Evolutionary conservation across 2,329 filamentous ascomycete genomes (phyloP).

Genomic region (Botryotinia calthae): DNA sequence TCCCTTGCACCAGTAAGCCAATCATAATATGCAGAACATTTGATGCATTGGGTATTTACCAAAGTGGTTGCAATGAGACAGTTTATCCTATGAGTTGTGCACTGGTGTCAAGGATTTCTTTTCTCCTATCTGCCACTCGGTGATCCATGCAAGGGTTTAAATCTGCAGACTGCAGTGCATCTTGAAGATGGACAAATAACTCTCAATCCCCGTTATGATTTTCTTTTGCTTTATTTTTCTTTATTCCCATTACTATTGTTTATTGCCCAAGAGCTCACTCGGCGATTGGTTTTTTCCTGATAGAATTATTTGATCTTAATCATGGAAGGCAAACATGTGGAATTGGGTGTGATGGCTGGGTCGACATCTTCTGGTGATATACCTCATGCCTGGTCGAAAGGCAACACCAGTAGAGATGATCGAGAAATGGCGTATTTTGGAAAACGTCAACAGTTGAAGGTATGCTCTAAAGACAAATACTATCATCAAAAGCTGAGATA

Average conservation of each 20-base stretch:
- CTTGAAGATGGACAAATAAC: conserved; percentile 7
- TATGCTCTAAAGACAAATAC: conserved; percentile 6
- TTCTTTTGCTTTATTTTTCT: conserved; percentile 5
- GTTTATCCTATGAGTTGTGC: background rate
- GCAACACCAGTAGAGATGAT: conserved; percentile 29
- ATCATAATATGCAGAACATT: conserved; percentile 6
- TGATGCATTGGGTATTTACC: background rate
- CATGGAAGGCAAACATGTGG: conserved; percentile 24
- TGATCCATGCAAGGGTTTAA: conserved; percentile 4
- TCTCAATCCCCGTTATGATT: conserved; percentile 4
- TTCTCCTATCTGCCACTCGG: conserved; percentile 11
- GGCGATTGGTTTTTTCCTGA: background rate
- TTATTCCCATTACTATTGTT: background rate
- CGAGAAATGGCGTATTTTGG: conserved; percentile 33
- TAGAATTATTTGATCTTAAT: conserved; percentile 16
- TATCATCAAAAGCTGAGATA: background rate
- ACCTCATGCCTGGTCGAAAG: conserved; percentile 18
- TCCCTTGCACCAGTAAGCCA: conserved; percentile 1
- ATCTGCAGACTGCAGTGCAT: conserved; percentile 8
- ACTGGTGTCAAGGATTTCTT: conserved; percentile 1
- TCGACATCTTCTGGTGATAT: conserved; percentile 6
- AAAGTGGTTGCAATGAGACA: conserved; percentile 8
- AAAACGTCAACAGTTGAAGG: conserved; percentile 32
- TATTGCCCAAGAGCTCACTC: background rate
- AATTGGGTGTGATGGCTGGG: conserved; percentile 21